Percentiles rank a stretch among this genome's conserved stretches.
Conservation (phyloP, 306 rosid species). For the Canavalia ensiformis region DNA sequence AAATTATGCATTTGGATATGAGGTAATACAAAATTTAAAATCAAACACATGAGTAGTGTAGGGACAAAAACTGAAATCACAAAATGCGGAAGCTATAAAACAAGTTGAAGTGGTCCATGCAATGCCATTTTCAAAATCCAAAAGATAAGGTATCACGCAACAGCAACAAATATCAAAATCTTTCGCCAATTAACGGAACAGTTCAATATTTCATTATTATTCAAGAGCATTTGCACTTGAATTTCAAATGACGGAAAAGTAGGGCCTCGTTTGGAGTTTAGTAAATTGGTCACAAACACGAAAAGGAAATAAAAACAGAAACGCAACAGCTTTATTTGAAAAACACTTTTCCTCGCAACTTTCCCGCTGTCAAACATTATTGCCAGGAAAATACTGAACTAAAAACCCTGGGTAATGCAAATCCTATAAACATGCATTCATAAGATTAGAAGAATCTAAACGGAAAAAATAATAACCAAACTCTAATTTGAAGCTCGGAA, state of each 20-base stretch:
- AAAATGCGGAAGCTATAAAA: constrained; percentile 37
- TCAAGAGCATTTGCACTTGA: constrained; percentile 39
- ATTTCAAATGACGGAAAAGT: constrained; percentile 48
- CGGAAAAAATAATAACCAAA: neutral
- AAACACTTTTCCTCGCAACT: neutral
- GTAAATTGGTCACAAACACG: neutral
- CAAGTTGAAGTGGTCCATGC: constrained; percentile 70
- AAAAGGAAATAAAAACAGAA: neutral
- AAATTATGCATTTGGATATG: neutral
- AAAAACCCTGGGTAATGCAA: neutral
- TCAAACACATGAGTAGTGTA: constrained; percentile 41
- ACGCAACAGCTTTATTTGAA: constrained; percentile 7
- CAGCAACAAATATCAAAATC: constrained; percentile 37
- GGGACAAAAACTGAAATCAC: constrained; percentile 54
- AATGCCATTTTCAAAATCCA: constrained; percentile 54
- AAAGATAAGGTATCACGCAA: constrained; percentile 59
- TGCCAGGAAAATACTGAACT: neutral
- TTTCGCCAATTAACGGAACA: constrained; percentile 45
- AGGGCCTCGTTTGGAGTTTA: constrained; percentile 51
- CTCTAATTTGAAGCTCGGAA: neutral
- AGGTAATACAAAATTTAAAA: constrained; percentile 44
- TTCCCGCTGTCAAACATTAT: constrained; percentile 25
- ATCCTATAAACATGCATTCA: neutral
- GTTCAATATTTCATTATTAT: constrained; percentile 48
- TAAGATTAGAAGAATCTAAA: constrained; percentile 5